Conservation (phyloP, 805 yeast species). For the Saccharomycopsis fermentans region DNA sequence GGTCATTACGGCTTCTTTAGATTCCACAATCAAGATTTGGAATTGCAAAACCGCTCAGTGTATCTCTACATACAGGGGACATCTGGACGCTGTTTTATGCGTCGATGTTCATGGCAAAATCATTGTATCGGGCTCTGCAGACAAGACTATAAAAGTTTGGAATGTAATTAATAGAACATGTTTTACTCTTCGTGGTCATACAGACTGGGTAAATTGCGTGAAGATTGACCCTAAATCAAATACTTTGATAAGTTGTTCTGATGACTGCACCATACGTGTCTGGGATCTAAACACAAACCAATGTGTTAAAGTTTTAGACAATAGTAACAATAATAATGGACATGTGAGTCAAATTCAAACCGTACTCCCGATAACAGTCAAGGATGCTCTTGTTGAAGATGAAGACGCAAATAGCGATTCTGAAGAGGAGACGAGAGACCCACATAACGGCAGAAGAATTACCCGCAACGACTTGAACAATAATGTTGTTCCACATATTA, state of each 20-base stretch:
- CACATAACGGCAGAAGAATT: neutral
- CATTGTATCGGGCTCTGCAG: slow-evolving; percentile 91
- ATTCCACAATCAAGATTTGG: slow-evolving; percentile 90
- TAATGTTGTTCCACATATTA: neutral
- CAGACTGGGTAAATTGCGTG: slow-evolving; percentile 86
- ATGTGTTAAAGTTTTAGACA: slow-evolving; percentile 67
- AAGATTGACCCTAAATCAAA: slow-evolving; percentile 72
- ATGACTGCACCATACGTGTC: slow-evolving; percentile 86
- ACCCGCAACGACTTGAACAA: neutral
- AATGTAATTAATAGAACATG: slow-evolving; percentile 90
- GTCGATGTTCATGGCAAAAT: slow-evolving; percentile 69
- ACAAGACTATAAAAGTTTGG: slow-evolving; percentile 89
- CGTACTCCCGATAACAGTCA: slow-evolving; percentile 74
- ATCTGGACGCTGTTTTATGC: slow-evolving; percentile 72
- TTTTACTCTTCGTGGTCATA: slow-evolving; percentile 85
- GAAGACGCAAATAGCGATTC: slow-evolving; percentile 19
- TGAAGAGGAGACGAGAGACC: neutral
- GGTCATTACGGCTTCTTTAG: slow-evolving; percentile 85
- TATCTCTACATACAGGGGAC: slow-evolving; percentile 88
- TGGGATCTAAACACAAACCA: slow-evolving; percentile 83
- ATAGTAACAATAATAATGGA: slow-evolving; percentile 51
- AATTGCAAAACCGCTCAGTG: slow-evolving; percentile 91
- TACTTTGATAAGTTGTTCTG: slow-evolving; percentile 79
- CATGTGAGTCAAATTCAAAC: slow-evolving; percentile 93
- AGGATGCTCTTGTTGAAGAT: slow-evolving; percentile 36